Evolutionary conservation across 495 filamentous ascomycete species (phyloP).

Genomic region (Chaetomium fimeti): DNA sequence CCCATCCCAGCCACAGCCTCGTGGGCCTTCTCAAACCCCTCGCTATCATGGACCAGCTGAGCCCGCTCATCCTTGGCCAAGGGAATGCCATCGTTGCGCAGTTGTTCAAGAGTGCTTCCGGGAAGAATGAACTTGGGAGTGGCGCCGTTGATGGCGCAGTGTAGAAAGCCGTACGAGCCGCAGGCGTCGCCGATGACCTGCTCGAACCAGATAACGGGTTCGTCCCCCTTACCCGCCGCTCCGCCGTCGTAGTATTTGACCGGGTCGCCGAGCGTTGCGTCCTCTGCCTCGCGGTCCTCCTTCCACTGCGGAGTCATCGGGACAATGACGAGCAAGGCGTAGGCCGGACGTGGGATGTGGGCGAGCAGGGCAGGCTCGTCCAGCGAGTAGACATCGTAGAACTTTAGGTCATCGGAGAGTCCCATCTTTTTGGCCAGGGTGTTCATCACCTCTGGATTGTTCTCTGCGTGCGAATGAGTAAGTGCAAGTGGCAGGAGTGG

Average conservation of each 20-base stretch:
- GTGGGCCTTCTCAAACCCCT: conserved; percentile 68
- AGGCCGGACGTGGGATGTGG: conserved; percentile 69
- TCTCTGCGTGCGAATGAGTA: conserved; percentile 29
- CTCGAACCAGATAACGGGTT: conserved; percentile 75
- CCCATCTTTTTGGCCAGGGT: conserved; percentile 70
- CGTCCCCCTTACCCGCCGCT: conserved; percentile 25
- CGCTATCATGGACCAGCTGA: conserved; percentile 66
- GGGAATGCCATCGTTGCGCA: conserved; percentile 46
- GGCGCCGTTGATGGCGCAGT: conserved; percentile 60
- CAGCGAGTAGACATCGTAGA: conserved; percentile 80
- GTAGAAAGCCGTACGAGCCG: conserved; percentile 78
- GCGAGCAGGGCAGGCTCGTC: conserved; percentile 67
- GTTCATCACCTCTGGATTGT: conserved; percentile 75
- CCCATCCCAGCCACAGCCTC: conserved; percentile 63
- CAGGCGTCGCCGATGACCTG: conserved; percentile 89
- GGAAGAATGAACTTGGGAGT: conserved; percentile 52
- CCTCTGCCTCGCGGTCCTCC: conserved; percentile 56
- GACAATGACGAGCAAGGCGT: conserved; percentile 76
- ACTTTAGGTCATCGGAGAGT: conserved; percentile 60
- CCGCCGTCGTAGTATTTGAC: conserved; percentile 15
- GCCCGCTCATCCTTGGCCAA: conserved; percentile 58
- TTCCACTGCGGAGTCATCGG: conserved; percentile 64
- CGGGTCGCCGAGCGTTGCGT: conserved; percentile 39
- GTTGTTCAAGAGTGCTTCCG: conserved; percentile 42
- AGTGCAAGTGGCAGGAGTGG: neutral